phyloP scores from a whole-genome alignment of 805 yeast species.

The Candida endomychidarum region DNA sequence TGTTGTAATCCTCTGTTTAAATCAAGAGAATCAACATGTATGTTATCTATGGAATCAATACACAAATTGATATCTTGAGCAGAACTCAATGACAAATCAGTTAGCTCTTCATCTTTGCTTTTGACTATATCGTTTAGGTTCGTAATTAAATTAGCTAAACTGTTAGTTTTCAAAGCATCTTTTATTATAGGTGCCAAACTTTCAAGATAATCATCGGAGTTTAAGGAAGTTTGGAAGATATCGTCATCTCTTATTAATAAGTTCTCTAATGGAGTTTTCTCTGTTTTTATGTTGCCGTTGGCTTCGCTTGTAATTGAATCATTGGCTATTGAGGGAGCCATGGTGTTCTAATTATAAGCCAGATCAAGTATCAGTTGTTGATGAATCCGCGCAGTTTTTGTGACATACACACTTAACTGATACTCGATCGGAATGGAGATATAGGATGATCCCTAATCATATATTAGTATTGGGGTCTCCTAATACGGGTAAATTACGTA shows the following conservation, averaged over 20 bases:
- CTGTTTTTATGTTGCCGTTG: constrained; percentile 12
- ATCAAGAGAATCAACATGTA: constrained; percentile 55
- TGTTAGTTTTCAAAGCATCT: constrained; percentile 54
- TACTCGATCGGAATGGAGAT: no score
- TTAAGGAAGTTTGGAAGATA: constrained; percentile 45
- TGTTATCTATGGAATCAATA: constrained; percentile 59
- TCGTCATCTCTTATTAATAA: constrained; percentile 41
- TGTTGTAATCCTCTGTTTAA: constrained; percentile 55
- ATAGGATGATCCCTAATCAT: constrained; percentile 36
- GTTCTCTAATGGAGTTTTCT: constrained; percentile 35
- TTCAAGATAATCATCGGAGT: constrained; percentile 71
- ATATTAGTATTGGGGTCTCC: constrained; percentile 48
- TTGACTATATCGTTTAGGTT: constrained; percentile 57
- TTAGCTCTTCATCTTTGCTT: constrained; percentile 62
- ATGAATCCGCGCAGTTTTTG: not conserved
- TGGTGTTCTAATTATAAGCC: constrained; percentile 9
- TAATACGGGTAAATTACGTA: constrained; percentile 37
- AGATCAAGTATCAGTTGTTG: not conserved
- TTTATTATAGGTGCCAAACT: constrained; percentile 76
- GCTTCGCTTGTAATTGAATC: not conserved
- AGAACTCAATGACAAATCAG: constrained; percentile 58
- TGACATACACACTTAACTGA: not conserved
- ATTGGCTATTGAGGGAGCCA: constrained; percentile 14
- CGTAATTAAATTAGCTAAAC: constrained; percentile 55
- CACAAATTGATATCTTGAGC: constrained; percentile 58